Evolutionary conservation across 768 basidiomycete species (phyloP).

Genomic region (Kwoniella sp.): DNA sequence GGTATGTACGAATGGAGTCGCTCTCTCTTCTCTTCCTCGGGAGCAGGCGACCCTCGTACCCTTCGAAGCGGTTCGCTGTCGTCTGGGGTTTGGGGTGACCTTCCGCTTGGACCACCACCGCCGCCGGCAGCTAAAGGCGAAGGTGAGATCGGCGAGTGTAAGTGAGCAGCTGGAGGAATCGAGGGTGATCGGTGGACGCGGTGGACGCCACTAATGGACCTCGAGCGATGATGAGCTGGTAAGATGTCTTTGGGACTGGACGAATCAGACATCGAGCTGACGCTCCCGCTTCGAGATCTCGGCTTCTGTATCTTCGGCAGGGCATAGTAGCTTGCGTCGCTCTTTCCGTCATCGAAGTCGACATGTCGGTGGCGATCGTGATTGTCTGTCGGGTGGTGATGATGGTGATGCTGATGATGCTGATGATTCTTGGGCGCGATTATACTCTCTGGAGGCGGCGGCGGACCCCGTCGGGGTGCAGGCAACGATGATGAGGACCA

Average conservation of each 20-base stretch:
- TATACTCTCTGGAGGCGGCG: slow-evolving; percentile 8
- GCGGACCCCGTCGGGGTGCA: slow-evolving; percentile 28
- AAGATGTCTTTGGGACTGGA: slow-evolving; percentile 12
- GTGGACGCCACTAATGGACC: slow-evolving; percentile 8
- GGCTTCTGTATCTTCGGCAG: slow-evolving; percentile 10
- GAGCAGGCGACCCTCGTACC: slow-evolving; percentile 6
- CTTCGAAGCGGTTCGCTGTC: neutral
- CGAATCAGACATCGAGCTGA: slow-evolving; percentile 17
- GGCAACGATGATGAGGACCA: slow-evolving; percentile 29
- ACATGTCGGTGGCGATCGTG: slow-evolving; percentile 6
- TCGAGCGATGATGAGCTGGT: slow-evolving; percentile 14
- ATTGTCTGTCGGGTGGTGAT: slow-evolving; percentile 1
- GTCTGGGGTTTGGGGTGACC: slow-evolving; percentile 4
- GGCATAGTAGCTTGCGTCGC: slow-evolving; percentile 29
- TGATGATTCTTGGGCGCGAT: slow-evolving; percentile 16
- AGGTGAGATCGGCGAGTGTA: slow-evolving; percentile 24
- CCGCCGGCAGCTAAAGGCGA: slow-evolving; percentile 12
- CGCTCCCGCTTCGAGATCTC: slow-evolving; percentile 12
- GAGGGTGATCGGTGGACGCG: slow-evolving; percentile 17
- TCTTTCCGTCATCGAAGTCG: slow-evolving; percentile 18
- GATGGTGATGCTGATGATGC: slow-evolving; percentile 15
- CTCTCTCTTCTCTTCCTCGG: slow-evolving; percentile 11
- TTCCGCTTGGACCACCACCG: neutral
- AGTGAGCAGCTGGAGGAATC: slow-evolving; percentile 8
- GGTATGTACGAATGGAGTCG: slow-evolving; percentile 8